A percentile compares a stretch with the other conserved stretches of the same genome.
Evolutionary conservation across 768 basidiomycete species (phyloP).

Genomic region (Tylopilus plumbeoviolaceoides): DNA sequence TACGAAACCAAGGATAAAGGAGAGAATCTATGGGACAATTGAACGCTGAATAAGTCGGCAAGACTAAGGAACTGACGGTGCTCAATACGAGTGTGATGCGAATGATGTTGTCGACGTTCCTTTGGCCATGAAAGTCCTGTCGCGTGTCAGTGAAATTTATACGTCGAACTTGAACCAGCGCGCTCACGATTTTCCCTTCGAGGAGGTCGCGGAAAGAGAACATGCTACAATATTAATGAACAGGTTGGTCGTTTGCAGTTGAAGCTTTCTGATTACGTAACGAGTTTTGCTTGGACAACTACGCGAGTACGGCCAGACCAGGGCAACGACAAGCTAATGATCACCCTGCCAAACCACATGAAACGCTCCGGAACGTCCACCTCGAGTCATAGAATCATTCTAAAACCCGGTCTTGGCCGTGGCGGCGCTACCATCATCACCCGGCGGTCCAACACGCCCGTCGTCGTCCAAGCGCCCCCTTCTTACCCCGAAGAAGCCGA

Average conservation of each 20-base stretch:
- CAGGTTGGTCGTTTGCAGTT: conserved; percentile 1
- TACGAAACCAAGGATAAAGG: conserved; percentile 28
- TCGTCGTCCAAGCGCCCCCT: conserved; percentile 7
- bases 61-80: conserved; percentile 18
- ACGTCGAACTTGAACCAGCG: not conserved
- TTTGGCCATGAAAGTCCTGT: conserved; percentile 33
- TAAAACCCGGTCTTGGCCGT: conserved; percentile 35
- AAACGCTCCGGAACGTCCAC: conserved; percentile 22
- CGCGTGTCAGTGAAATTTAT: conserved; percentile 1
- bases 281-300: not conserved
- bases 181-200: conserved; percentile 31
- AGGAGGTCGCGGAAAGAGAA: conserved; percentile 21
- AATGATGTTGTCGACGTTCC: conserved; percentile 21
- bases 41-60: not conserved
- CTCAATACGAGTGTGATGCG: conserved; percentile 21
- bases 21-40: conserved; percentile 20
- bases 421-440: conserved; percentile 25
- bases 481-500: conserved; percentile 21
- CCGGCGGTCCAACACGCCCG: conserved; percentile 23
- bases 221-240: conserved; percentile 21
- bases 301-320: not conserved
- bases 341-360: conserved; percentile 7
- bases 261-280: conserved; percentile 16
- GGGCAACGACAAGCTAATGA: not conserved
- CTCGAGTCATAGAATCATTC: conserved; percentile 36